Percentiles rank a stretch among this genome's conserved stretches.
Conservation (phyloP, 441 rosid genomes). For the Rhodomyrtus psidioides region DNA sequence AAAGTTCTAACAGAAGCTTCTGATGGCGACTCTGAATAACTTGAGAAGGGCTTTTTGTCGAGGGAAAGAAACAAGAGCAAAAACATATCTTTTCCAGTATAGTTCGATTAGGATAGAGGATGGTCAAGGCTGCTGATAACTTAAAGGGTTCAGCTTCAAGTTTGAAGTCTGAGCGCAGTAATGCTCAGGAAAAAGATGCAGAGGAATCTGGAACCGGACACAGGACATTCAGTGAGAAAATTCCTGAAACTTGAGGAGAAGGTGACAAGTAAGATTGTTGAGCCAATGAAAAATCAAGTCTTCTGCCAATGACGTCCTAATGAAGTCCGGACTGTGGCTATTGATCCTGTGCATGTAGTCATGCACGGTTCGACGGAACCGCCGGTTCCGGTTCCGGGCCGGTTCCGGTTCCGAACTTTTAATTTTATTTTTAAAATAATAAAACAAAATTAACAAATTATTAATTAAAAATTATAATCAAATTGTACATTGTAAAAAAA, state of each 20-base stretch:
- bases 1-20: not conserved
- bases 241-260: conserved; percentile 15
- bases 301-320: conserved; percentile 35
- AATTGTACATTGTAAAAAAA: no score
- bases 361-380: no score
- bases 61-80: conserved; percentile 89
- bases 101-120: conserved; percentile 19
- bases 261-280: conserved; percentile 16
- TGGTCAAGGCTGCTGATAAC: conserved; percentile 17
- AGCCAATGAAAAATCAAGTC: conserved; percentile 30
- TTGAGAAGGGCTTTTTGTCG: conserved; percentile 15
- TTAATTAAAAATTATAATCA: no score
- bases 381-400: no score
- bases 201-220: conserved; percentile 15
- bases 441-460: no score
- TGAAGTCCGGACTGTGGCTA: conserved; percentile 43
- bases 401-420: no score
- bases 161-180: conserved; percentile 4
- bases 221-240: conserved; percentile 10
- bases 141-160: conserved; percentile 5
- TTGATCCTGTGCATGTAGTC: conserved; percentile 33
- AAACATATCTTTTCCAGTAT: conserved; percentile 41
- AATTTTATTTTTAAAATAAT: no score
- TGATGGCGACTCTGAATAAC: conserved; percentile 7
- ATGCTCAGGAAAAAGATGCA: conserved; percentile 8